Base-by-base conservation (phyloP, 1,284 basidiomycete genomes). In the Microbotryum lychnidis-dioicae region DNA sequence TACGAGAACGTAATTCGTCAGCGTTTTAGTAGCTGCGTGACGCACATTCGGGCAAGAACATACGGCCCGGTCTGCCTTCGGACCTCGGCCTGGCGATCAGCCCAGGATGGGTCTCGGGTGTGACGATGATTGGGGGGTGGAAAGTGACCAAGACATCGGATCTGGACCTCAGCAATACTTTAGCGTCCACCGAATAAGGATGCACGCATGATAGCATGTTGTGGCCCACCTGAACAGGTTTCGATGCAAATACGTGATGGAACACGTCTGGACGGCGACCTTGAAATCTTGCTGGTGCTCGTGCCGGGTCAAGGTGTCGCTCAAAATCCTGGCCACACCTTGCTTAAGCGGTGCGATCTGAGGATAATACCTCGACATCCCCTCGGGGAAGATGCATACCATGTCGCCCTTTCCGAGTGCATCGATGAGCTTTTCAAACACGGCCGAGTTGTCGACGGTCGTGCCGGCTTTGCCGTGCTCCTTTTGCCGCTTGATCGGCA, bases 141-240 rank as follows among this genome's bases (percentile, higher is more conserved):
- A 88, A 91, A 0, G 86, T 87, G 31, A 91, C 86, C 33, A 91
- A 76, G 8, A 91, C 87, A 69, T 91, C 89, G 8, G 87, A 55
- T n/a, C 37, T 42, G 16, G 14, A 42, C 37, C 37, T 31, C 37
- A 42, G 16, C 37, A 42, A 42, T 12, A 18, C 37, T 12, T 42
- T 6, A 42, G 37, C 37, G 37, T 42, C 37, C 37, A 12, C 16
- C 9, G 16, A 42, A 12, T 18, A 16, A 18, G 14, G 37, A 18
- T 16, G 12, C 16, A 16, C 37, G 18, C 14, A 42, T 18, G 12
- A 16, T 3, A 31, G 31, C 37, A 42, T 12, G 18, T 88, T 31
- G 3, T 18, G 14, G 16, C 37, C 37, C 37, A 42, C 37, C 89
- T 83, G 71, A 89, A 91, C 74, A 89, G 85, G 71, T 91, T 84